Evolutionary conservation across 2,329 filamentous ascomycete genomes (phyloP).

Genomic region (Fusarium lateritium): DNA sequence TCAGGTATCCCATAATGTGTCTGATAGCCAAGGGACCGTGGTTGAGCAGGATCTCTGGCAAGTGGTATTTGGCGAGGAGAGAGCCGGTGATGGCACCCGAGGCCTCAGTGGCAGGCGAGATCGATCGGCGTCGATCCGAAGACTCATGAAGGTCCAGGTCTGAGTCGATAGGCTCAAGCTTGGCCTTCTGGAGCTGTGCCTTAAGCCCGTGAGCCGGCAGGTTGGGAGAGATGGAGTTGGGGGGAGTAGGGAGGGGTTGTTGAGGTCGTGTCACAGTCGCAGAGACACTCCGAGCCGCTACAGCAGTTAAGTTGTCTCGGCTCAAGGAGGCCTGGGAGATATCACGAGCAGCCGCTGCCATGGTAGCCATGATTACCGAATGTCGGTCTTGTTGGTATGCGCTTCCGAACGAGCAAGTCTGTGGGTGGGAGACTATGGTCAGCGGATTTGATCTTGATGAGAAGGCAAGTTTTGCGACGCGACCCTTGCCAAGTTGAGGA

Average conservation of each 20-base stretch:
- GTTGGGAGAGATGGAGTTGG: conserved; percentile 93
- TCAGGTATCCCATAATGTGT: conserved; percentile 95
- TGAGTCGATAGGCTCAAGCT: conserved; percentile 80
- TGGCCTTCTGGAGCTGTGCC: conserved; percentile 73
- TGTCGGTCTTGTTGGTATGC: conserved; percentile 52
- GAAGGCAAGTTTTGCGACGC: conserved; percentile 25
- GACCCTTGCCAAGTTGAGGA: conserved; percentile 9
- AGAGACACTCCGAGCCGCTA: conserved; percentile 76
- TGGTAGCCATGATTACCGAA: conserved; percentile 72
- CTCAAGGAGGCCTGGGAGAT: conserved; percentile 72
- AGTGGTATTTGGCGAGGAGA: conserved; percentile 89
- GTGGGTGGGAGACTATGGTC: conserved; percentile 31
- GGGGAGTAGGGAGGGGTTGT: conserved; percentile 86
- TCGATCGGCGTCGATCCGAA: conserved; percentile 53
- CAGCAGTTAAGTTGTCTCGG: conserved; percentile 81
- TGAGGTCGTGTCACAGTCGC: conserved; percentile 71
- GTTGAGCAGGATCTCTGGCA: conserved; percentile 90
- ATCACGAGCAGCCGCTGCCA: conserved; percentile 78
- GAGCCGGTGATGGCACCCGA: conserved; percentile 86
- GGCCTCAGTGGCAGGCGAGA: conserved; percentile 74
- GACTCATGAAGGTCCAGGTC: conserved; percentile 87
- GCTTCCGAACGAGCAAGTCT: conserved; percentile 66
- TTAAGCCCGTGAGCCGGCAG: conserved; percentile 86
- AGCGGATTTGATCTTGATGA: conserved; percentile 27
- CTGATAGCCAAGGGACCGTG: conserved; percentile 95